Conservation (phyloP, 2,329 filamentous ascomycete genomes). For the Paramyrothecium sp. region DNA sequence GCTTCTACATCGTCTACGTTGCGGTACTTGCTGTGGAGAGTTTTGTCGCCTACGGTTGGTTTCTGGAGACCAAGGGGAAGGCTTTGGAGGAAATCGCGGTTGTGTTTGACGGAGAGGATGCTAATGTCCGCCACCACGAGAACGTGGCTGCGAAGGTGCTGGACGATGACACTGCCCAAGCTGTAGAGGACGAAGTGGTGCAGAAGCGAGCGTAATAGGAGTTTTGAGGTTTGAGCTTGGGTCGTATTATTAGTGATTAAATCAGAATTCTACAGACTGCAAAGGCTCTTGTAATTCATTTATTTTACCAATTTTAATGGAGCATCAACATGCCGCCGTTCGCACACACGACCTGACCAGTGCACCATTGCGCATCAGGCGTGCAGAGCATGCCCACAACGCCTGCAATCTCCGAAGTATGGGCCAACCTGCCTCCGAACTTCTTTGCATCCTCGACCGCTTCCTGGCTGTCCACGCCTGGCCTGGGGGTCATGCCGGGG, state of each 20-base stretch:
- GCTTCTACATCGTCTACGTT: constrained; percentile 58
- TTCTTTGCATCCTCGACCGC: constrained; percentile 12
- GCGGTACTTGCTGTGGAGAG: constrained; percentile 44
- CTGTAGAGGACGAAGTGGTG: background rate
- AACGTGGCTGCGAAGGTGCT: background rate
- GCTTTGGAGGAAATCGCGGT: constrained; percentile 56
- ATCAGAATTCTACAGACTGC: no score
- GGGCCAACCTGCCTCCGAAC: constrained; percentile 15
- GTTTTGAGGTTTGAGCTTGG: no score
- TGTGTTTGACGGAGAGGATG: constrained; percentile 37
- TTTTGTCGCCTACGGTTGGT: constrained; percentile 39
- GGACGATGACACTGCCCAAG: background rate
- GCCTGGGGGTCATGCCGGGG: constrained; percentile 2
- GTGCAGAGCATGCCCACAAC: constrained; percentile 8
- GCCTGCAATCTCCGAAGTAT: constrained; percentile 14
- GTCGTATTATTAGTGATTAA: no score
- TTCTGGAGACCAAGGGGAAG: constrained; percentile 49
- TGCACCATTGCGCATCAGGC: constrained; percentile 6
- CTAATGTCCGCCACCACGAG: background rate
- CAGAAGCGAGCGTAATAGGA: no score
- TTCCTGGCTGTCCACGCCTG: constrained; percentile 9
- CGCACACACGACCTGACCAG: constrained; percentile 3
- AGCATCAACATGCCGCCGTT: constrained; percentile 9
- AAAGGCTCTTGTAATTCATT: constrained; percentile 5
- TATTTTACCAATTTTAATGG: constrained; percentile 5